Percentiles rank a stretch among this genome's conserved stretches.
These are phyloP conservation scores for Leccinum subtestaceum DNA, from an alignment of 768 basidiomycete species.

Conservation along the genomic window DNA sequence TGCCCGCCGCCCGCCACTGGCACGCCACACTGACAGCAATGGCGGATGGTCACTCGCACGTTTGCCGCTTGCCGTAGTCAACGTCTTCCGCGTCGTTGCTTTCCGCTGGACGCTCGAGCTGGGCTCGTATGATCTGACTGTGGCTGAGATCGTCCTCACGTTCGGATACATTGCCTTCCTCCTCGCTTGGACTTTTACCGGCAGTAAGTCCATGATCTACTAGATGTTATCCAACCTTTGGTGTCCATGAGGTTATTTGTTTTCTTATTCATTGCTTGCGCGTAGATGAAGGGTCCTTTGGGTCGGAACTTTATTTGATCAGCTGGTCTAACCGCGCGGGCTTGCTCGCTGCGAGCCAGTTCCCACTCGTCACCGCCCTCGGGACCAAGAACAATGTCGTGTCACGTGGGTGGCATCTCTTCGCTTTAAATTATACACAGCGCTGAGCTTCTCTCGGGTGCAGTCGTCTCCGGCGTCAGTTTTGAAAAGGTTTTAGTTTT, in stretches of 20 bases:
- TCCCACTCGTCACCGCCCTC: slow-evolving; percentile 43
- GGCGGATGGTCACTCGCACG: slow-evolving; percentile 38
- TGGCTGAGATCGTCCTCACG: slow-evolving; percentile 48
- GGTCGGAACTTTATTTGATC: slow-evolving; percentile 6
- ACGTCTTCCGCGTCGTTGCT: slow-evolving; percentile 46
- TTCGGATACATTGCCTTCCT: slow-evolving; percentile 44
- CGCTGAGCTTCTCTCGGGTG: not conserved
- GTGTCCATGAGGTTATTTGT: not conserved
- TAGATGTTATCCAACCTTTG: not conserved
- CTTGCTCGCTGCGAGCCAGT: slow-evolving; percentile 35
- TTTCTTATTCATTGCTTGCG: not conserved
- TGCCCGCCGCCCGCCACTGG: not conserved
- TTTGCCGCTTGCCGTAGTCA: slow-evolving; percentile 37
- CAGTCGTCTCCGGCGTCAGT: slow-evolving; percentile 29
- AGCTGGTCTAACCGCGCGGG: slow-evolving; percentile 33
- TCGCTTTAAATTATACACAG: not conserved
- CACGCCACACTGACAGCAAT: slow-evolving; percentile 10
- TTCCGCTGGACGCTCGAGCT: slow-evolving; percentile 50
- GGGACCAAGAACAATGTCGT: slow-evolving; percentile 51
- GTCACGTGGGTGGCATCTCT: slow-evolving; percentile 27
- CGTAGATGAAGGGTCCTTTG: slow-evolving; percentile 7
- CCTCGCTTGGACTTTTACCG: slow-evolving; percentile 42
- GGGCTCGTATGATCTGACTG: slow-evolving; percentile 37
- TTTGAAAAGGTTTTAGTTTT: slow-evolving; percentile 25
- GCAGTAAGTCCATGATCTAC: slow-evolving; percentile 38